Evolutionary conservation across 192 early-diverging fungal species (phyloP).

Genomic region (Coemansia asiatica): DNA sequence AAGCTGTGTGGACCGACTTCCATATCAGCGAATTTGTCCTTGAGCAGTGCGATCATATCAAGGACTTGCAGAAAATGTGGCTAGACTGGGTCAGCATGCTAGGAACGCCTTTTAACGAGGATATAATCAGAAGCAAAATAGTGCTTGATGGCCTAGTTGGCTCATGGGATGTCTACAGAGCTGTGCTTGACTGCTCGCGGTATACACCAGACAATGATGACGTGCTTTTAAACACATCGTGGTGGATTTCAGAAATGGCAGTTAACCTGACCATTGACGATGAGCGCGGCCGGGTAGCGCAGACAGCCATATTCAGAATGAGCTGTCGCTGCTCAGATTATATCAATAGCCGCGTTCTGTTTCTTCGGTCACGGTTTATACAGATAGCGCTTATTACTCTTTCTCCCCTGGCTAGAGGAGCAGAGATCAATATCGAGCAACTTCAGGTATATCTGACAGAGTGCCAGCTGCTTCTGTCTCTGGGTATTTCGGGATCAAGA

Average conservation of each 20-base stretch:
- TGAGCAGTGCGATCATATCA: slow-evolving; percentile 12
- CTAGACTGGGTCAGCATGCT: slow-evolving; percentile 39
- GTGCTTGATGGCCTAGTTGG: slow-evolving; percentile 38
- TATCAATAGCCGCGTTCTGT: slow-evolving; percentile 32
- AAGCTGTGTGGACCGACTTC: slow-evolving; percentile 34
- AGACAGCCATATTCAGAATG: slow-evolving; percentile 44
- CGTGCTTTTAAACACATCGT: slow-evolving; percentile 38
- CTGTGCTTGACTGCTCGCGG: slow-evolving; percentile 46
- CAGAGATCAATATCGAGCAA: slow-evolving; percentile 26
- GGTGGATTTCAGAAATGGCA: slow-evolving; percentile 42
- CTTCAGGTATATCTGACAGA: slow-evolving; percentile 46
- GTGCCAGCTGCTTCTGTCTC: slow-evolving; percentile 29
- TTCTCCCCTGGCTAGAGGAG: slow-evolving; percentile 26
- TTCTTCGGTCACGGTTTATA: slow-evolving; percentile 42
- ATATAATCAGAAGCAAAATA: slow-evolving; percentile 26
- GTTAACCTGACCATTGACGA: slow-evolving; percentile 35
- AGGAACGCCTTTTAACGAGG: slow-evolving; percentile 27
- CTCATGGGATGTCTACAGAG: slow-evolving; percentile 45
- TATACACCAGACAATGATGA: slow-evolving; percentile 44
- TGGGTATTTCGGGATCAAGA: slow-evolving; percentile 41
- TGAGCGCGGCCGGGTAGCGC: slow-evolving; percentile 30
- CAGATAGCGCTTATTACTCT: slow-evolving; percentile 41
- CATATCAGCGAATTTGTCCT: slow-evolving; percentile 40
- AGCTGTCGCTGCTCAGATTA: slow-evolving; percentile 40
- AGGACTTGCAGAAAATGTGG: slow-evolving; percentile 35